phyloP scores from a whole-genome alignment of 2,329 filamentous ascomycete species.

The Aspergillus sp. region DNA sequence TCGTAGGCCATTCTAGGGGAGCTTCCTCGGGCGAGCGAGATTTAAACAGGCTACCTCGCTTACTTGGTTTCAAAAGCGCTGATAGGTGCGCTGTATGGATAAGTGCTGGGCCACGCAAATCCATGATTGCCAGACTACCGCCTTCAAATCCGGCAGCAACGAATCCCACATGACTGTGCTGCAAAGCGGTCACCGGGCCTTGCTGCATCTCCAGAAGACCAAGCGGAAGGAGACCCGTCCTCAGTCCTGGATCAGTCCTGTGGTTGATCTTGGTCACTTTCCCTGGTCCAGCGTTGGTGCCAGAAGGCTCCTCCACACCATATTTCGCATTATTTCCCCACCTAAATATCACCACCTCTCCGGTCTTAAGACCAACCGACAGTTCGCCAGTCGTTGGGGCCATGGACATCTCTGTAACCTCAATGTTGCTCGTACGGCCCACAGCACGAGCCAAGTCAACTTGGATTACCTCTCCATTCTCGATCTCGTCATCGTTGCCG shows the following conservation, averaged over 20 bases:
- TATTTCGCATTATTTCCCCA: constrained; percentile 76
- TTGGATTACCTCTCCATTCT: constrained; percentile 75
- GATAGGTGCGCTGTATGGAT: constrained; percentile 68
- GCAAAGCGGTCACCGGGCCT: constrained; percentile 70
- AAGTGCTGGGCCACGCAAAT: constrained; percentile 77
- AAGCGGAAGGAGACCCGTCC: constrained; percentile 73
- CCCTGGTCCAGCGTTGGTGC: constrained; percentile 55
- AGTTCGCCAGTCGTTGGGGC: constrained; percentile 76
- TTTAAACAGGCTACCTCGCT: constrained; percentile 63
- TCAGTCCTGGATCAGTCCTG: constrained; percentile 64
- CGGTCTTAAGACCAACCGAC: constrained; percentile 69
- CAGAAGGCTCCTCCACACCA: constrained; percentile 55
- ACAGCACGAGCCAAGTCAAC: constrained; percentile 79
- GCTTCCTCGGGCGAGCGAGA: constrained; percentile 44
- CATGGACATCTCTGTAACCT: constrained; percentile 73
- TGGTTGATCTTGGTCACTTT: constrained; percentile 67
- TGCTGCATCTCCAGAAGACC: constrained; percentile 77
- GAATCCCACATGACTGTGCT: constrained; percentile 89
- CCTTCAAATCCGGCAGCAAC: constrained; percentile 78
- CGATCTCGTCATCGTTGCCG: constrained; percentile 86
- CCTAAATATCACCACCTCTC: constrained; percentile 80
- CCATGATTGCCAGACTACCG: constrained; percentile 73
- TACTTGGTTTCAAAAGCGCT: constrained; percentile 71
- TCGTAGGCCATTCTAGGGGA: constrained; percentile 66
- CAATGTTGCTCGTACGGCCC: constrained; percentile 68